These are phyloP conservation scores for Daldinia grandis DNA, from an alignment of 495 filamentous ascomycete genomes.

Conservation along the genomic window DNA sequence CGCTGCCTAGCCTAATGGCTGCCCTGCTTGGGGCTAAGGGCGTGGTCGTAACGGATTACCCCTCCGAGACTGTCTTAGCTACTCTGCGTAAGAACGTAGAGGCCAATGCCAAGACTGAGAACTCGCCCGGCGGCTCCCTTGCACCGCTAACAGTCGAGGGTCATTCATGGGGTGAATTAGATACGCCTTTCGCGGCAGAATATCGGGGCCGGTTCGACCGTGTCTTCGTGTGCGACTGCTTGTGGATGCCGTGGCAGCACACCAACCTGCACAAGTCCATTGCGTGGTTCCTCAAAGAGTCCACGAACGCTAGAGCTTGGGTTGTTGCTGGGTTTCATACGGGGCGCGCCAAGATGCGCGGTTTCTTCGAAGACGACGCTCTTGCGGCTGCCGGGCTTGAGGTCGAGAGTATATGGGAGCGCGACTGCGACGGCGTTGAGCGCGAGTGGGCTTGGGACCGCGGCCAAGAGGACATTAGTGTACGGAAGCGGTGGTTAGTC, in stretches of 20 bases:
- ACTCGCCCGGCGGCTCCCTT: constrained; percentile 32
- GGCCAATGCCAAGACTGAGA: constrained; percentile 31
- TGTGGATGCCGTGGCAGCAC: constrained; percentile 87
- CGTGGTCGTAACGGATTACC: constrained; percentile 81
- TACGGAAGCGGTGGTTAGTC: constrained; percentile 81
- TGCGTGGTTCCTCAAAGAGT: constrained; percentile 69
- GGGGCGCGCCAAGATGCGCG: constrained; percentile 72
- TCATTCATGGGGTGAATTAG: constrained; percentile 77
- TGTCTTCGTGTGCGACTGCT: constrained; percentile 82
- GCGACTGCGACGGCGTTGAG: constrained; percentile 72
- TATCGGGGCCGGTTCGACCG: constrained; percentile 66
- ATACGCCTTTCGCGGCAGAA: constrained; percentile 60
- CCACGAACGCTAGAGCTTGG: constrained; percentile 63
- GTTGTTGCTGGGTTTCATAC: constrained; percentile 86
- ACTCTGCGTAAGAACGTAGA: constrained; percentile 70
- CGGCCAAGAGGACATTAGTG: constrained; percentile 68
- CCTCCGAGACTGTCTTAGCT: constrained; percentile 66
- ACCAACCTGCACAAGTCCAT: constrained; percentile 74
- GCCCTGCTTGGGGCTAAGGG: constrained; percentile 67
- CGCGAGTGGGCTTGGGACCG: constrained; percentile 72
- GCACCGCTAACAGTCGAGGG: constrained; percentile 60
- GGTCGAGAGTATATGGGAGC: constrained; percentile 76
- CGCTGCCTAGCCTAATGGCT: constrained; percentile 74
- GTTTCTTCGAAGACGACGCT: constrained; percentile 73
- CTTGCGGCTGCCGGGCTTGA: constrained; percentile 66